A percentile compares a stretch with the other conserved stretches of the same genome.
Conservation (phyloP, 768 basidiomycete species). For the Leucosporidium creatinivorum region DNA sequence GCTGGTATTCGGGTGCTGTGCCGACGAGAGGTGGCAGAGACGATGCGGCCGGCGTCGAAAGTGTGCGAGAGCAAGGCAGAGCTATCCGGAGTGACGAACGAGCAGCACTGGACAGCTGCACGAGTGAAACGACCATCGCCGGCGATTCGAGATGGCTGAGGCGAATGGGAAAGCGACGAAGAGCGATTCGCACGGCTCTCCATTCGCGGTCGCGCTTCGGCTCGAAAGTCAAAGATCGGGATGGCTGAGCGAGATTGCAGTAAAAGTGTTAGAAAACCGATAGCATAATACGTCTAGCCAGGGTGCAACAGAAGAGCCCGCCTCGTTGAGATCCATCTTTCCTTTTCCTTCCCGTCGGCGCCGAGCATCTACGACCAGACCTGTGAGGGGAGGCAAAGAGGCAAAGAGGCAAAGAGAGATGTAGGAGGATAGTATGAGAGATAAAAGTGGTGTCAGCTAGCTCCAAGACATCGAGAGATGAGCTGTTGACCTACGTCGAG, state of each 20-base stretch:
- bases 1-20: neutral
- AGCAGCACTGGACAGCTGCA: too few relatives aligned
- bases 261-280: too few relatives aligned
- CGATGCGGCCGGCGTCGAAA: neutral
- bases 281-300: too few relatives aligned
- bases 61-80: neutral
- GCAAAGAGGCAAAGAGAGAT: too few relatives aligned
- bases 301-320: neutral
- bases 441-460: too few relatives aligned
- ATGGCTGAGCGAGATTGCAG: neutral
- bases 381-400: neutral
- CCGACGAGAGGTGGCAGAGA: neutral
- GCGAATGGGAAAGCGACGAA: neutral
- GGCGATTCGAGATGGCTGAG: neutral
- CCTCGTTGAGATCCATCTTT: neutral
- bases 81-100: too few relatives aligned
- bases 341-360: too few relatives aligned
- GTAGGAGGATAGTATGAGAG: neutral
- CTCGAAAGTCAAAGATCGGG: neutral
- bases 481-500: constrained; percentile 53
- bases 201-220: neutral
- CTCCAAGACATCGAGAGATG: too few relatives aligned
- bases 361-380: constrained; percentile 2
- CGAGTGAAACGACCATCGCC: too few relatives aligned
- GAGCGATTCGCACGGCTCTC: neutral